Base-by-base conservation (phyloP, 139 green algal genomes). In the Chlorella sp. region DNA sequence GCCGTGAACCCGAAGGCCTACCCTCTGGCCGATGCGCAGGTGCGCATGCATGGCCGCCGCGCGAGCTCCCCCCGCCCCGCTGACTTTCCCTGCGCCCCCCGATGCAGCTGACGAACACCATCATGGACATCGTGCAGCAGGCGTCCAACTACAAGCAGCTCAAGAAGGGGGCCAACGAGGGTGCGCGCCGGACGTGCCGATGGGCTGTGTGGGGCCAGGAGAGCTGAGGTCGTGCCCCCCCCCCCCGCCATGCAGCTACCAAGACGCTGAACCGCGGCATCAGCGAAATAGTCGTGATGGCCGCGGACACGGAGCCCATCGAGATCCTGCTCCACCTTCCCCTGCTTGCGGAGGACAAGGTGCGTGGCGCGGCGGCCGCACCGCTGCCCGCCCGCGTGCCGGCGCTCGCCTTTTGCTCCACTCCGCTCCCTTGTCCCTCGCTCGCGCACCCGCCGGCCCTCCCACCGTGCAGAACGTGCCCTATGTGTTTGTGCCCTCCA, bases 1-100 rank as follows among this genome's bases (percentile, higher is more conserved):
- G 91, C 88, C 91, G 95, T 98, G 89, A 98, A 99, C 92, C 95
- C 95, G n/a, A 98, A 98, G 89, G 96, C 96, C 36, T 99, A 99
- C 87, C 96, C 96, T 29, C 86, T 99, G 67, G 92, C 91, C 19
- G 90, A 95, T 69, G 91, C 91, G 23, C 76, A 93, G 87, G 83
- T 89, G 51, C 27, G 78, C 38, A 56, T 23, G 35, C 61, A 71
- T 72, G 6, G 42, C 42, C 67, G 2, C 23, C 33, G 33, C 31
- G 6, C 31, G 2, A 5, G 5, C 12, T 4, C 67, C 43, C 33
- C 38, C 8, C 9, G 19, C 68, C 51, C 51, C 31, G 36, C 68
- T 74, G 68, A 74, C 36, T 4, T 51, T 40, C 27, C 17, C 67
- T 38, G 14, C 48, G 11, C 21, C 36, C 38, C 51, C 68, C 41